Evolutionary conservation across 768 basidiomycete species (phyloP), one percentile per base, ranked within the genome.

Genomic region (Glaciozyma martinii): DNA sequence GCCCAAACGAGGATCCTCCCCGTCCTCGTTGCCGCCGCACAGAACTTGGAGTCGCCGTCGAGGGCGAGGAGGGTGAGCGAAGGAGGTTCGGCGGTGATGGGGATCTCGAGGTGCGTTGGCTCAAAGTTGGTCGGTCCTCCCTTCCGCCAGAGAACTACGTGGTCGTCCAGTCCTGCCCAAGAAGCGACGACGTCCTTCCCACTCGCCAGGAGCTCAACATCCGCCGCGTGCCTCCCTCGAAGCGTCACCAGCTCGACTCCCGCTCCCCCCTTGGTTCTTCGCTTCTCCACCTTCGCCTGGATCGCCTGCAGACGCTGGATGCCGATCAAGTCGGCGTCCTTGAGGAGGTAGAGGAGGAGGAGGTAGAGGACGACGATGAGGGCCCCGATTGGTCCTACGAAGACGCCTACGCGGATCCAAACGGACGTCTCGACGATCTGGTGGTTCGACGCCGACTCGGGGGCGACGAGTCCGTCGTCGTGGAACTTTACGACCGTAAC

Each of bases 281-380:
- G 19, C 19, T 37, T 49, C n/a, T 60, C 59, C 19, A 27, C 49
- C 37, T 57, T 79, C 74, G 30, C 76, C 78, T 60, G 82, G 78
- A 18, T 84, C 74, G 4, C 78, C 61, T 33, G 68, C 56, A 55
- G 43, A 27, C 47, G 40, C 72, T 92, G 90, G 4, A 89, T 87
- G 72, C 92, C 92, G 43, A 95, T 81, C 1, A 92, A 82, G 64
- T 99, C 92, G 0, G 90, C 84, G 69, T 94, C 86, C 78, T 93
- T 94, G 66, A 97, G 79, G 3, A 99, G 80, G 74, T 92, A 92
- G 15, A 90, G 80, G 12, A 94, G 79, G 16, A 98, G 77, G 12
- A 82, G 80, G 75, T 88, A 97, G 15, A 98, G 80, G 5, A 82
- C 76, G 30, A 81, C 77, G 10, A 87, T 88, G 0, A 93, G 94